A percentile compares a stretch with the other conserved stretches of the same genome.
Conservation (phyloP, 768 basidiomycete genomes). For the Boletus edulis region DNA sequence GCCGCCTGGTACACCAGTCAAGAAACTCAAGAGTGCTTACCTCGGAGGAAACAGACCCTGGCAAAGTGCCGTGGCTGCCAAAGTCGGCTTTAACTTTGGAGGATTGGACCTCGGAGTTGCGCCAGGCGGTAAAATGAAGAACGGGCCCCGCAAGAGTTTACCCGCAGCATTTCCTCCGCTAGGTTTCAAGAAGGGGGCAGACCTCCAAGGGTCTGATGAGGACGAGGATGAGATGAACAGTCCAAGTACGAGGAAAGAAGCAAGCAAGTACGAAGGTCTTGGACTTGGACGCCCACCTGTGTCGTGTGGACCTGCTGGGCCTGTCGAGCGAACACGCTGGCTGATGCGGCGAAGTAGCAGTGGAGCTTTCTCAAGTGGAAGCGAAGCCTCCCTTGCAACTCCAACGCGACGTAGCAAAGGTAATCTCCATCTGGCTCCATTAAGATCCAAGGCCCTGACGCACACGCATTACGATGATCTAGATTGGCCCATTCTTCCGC, state of each 20-base stretch:
- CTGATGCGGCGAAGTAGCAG: conserved; percentile 78
- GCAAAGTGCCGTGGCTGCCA: conserved; percentile 77
- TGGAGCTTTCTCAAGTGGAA: conserved; percentile 76
- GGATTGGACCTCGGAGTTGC: conserved; percentile 37
- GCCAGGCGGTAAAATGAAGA: conserved; percentile 42
- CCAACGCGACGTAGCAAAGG: conserved; percentile 58
- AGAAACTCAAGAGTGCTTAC: conserved; percentile 61
- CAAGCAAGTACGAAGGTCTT: conserved; percentile 56
- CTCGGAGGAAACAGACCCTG: conserved; percentile 63
- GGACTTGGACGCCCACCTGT: conserved; percentile 60
- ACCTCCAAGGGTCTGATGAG: conserved; percentile 48
- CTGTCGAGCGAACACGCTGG: conserved; percentile 51
- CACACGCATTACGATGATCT: neutral
- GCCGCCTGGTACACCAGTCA: conserved; percentile 80
- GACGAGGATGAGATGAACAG: conserved; percentile 65
- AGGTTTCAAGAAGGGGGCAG: conserved; percentile 27
- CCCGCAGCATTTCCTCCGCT: conserved; percentile 66
- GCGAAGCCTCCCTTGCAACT: conserved; percentile 60
- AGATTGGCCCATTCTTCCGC: conserved; percentile 60
- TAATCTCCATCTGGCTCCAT: conserved; percentile 44
- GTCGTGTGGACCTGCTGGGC: conserved; percentile 27
- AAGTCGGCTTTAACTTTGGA: conserved; percentile 53
- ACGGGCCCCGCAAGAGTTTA: conserved; percentile 65
- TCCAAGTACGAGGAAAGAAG: conserved; percentile 53
- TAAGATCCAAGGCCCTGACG: conserved; percentile 2